Evolutionary conservation across 1,284 basidiomycete genomes (phyloP).

Genomic region (Leucoagaricus sp.): DNA sequence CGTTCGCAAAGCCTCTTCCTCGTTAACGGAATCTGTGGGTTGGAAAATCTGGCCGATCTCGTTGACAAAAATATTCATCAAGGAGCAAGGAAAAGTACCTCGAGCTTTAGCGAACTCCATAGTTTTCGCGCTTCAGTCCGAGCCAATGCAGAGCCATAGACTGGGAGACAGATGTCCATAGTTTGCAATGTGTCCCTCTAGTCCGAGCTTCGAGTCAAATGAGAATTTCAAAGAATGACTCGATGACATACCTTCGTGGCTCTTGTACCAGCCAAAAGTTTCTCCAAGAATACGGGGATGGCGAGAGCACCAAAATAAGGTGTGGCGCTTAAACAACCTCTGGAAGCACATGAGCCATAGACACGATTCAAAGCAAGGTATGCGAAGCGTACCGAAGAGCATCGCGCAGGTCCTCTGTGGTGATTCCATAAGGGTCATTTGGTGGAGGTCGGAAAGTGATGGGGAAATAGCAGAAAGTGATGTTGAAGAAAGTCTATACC

Average conservation of each 20-base stretch:
- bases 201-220: not conserved
- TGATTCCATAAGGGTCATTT: constrained; percentile 94
- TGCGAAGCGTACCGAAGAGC: constrained; percentile 59
- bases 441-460: constrained; percentile 96
- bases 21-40: constrained; percentile 77
- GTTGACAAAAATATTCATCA: constrained; percentile 1
- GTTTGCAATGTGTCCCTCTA: constrained; percentile 85
- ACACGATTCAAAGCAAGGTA: not conserved
- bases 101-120: constrained; percentile 88
- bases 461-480: constrained; percentile 98
- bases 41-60: constrained; percentile 77
- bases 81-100: constrained; percentile 50
- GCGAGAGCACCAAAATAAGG: constrained; percentile 85
- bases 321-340: constrained; percentile 74
- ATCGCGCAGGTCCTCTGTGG: constrained; percentile 81
- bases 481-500: constrained; percentile 86
- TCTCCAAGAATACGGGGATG: constrained; percentile 90
- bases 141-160: constrained; percentile 73
- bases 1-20: constrained; percentile 71
- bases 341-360: constrained; percentile 24
- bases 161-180: constrained; percentile 74
- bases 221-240: not conserved
- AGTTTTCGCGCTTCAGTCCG: constrained; percentile 70
- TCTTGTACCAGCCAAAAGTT: constrained; percentile 84
- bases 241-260: constrained; percentile 69